A percentile compares a stretch with the other conserved stretches of the same genome.
These are phyloP conservation scores for Phytophthora rubi DNA, from an alignment of 352 stramenopile genomes.

Conservation along the genomic window DNA sequence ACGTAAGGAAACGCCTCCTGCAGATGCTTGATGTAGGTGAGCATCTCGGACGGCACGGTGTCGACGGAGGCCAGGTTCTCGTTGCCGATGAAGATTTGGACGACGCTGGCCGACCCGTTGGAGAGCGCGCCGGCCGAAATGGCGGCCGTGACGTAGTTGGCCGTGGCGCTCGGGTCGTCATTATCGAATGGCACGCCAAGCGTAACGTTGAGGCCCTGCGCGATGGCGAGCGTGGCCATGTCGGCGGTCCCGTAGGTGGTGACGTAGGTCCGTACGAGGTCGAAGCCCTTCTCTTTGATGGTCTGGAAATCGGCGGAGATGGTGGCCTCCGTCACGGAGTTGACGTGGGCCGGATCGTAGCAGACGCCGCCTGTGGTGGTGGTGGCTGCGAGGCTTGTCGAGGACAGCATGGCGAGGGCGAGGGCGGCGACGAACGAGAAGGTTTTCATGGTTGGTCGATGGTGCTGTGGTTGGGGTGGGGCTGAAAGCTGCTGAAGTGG, in stretches of 20 bases:
- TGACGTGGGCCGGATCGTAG: conserved; percentile 54
- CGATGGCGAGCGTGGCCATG: conserved; percentile 49
- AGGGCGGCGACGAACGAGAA: conserved; percentile 24
- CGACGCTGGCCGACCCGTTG: conserved; percentile 41
- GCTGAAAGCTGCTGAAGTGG: conserved; percentile 6
- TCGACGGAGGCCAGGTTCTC: conserved; percentile 54
- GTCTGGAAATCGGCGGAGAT: conserved; percentile 50
- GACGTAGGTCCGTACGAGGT: conserved; percentile 58
- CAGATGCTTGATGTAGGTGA: conserved; percentile 50
- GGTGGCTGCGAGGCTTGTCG: conserved; percentile 3
- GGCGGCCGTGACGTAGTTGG: conserved; percentile 44
- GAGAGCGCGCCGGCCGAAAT: conserved; percentile 38
- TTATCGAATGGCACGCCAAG: conserved; percentile 56
- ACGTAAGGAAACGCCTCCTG: conserved; percentile 40
- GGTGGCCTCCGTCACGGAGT: conserved; percentile 41
- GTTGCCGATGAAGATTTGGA: conserved; percentile 69
- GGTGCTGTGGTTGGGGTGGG: neutral
- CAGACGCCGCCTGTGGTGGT: conserved; percentile 41
- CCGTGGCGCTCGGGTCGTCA: conserved; percentile 36
- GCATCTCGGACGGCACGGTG: conserved; percentile 44
- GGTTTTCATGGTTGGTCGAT: conserved; percentile 36
- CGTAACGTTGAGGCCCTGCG: conserved; percentile 53
- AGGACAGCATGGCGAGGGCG: conserved; percentile 15
- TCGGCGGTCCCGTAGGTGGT: conserved; percentile 47
- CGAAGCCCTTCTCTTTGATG: conserved; percentile 58